phyloP scores from a whole-genome alignment of 768 basidiomycete species.

The Pisolithus orientalis region DNA sequence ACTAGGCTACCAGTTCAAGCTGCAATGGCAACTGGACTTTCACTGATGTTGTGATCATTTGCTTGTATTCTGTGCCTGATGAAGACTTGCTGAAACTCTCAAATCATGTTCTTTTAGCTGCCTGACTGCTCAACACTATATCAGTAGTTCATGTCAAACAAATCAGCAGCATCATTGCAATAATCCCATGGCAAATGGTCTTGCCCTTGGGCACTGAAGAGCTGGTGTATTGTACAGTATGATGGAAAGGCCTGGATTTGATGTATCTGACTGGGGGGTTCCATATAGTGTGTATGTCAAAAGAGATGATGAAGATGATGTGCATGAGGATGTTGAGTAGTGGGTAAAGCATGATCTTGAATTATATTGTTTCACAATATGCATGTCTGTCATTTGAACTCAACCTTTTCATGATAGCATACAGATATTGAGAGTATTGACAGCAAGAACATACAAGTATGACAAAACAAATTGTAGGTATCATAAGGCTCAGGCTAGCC shows the following conservation, averaged over 20 bases:
- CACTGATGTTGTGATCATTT: slow-evolving; percentile 1
- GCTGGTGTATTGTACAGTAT: slow-evolving; percentile 1
- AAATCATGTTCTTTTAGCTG: no score
- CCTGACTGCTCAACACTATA: no score
- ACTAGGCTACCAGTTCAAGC: no score
- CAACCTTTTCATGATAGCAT: no score
- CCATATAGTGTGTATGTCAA: not conserved
- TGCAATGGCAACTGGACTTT: not conserved
- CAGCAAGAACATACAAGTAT: no score
- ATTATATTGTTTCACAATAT: no score
- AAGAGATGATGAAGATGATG: not conserved
- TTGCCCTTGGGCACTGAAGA: not conserved
- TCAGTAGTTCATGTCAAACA: not conserved
- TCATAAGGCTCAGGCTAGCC: no score
- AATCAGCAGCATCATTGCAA: not conserved
- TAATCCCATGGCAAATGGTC: not conserved
- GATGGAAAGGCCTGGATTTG: slow-evolving; percentile 4
- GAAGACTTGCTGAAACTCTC: not conserved
- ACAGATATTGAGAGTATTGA: not conserved
- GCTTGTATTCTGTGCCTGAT: slow-evolving; percentile 4
- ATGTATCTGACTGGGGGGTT: slow-evolving; percentile 2
- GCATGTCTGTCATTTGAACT: no score
- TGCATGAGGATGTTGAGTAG: not conserved
- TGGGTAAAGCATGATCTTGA: no score
- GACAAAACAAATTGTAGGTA: no score